These are phyloP conservation scores for Chara braunii DNA, from an alignment of 139 green algal genomes.

Conservation along the genomic window DNA sequence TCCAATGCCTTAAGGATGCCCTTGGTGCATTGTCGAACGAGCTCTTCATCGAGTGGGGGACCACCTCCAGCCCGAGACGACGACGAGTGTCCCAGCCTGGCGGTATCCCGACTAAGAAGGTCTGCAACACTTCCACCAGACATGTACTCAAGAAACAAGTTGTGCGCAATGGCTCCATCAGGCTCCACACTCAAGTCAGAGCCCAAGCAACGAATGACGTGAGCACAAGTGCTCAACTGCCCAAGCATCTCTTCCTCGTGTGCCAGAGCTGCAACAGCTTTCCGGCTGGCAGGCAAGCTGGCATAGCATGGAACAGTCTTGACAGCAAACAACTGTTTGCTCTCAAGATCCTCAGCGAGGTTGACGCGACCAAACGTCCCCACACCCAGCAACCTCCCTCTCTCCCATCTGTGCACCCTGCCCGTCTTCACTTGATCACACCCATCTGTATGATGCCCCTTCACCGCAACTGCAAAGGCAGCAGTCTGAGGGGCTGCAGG, in stretches of 20 bases:
- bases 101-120: too few relatives aligned
- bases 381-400: constrained; percentile 17
- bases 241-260: constrained; percentile 11
- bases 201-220: constrained; percentile 15
- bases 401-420: too few relatives aligned
- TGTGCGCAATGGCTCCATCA: background rate
- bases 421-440: too few relatives aligned
- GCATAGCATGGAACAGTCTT: constrained; percentile 16
- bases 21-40: constrained; percentile 12
- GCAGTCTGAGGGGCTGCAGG: too few relatives aligned
- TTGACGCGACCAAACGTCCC: constrained; percentile 28
- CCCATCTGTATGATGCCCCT: too few relatives aligned
- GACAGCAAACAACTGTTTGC: constrained; percentile 24
- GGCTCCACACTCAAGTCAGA: constrained; percentile 20
- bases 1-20: constrained; percentile 36
- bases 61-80: background rate
- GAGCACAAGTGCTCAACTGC: background rate
- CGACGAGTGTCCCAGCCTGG: too few relatives aligned
- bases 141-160: constrained; percentile 24
- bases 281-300: background rate
- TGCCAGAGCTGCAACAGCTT: constrained; percentile 9
- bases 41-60: constrained; percentile 3
- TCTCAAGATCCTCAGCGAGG: constrained; percentile 2
- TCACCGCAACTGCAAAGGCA: too few relatives aligned
- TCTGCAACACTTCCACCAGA: constrained; percentile 19